Percentiles rank a stretch among this genome's conserved stretches.
phyloP scores from a whole-genome alignment of 164 flowering plant species.

The Magnolia kwangsiensis region DNA sequence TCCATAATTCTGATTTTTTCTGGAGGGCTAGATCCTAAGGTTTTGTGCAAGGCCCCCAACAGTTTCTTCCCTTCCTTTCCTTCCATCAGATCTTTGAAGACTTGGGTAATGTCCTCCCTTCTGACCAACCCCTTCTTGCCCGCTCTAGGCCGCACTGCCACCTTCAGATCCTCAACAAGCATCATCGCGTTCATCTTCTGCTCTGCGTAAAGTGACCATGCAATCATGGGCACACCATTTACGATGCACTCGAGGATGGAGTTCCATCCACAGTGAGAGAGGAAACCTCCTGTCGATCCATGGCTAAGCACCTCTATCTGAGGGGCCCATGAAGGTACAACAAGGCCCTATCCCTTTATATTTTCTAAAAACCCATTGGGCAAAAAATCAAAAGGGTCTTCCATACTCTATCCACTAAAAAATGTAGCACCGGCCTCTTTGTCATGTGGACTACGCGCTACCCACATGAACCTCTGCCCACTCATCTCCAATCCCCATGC shows the following conservation, averaged over 20 bases:
- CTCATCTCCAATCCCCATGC: constrained; percentile 43
- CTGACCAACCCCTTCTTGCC: constrained; percentile 19
- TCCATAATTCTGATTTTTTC: too few species aligned
- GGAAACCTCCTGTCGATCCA: constrained; percentile 35
- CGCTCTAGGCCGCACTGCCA: constrained; percentile 24
- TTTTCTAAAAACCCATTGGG: constrained; percentile 32
- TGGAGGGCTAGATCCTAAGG: too few species aligned
- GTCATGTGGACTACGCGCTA: constrained; percentile 30
- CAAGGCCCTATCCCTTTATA: constrained; percentile 29
- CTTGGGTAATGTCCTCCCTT: constrained; percentile 27
- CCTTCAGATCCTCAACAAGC: constrained; percentile 25
- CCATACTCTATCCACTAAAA: constrained; percentile 12
- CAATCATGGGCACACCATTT: constrained; percentile 38
- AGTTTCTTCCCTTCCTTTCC: constrained; percentile 30
- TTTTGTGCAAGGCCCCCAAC: too few species aligned
- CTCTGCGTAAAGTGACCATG: constrained; percentile 49
- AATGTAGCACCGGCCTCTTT: constrained; percentile 19
- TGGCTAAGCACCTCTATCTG: constrained; percentile 34
- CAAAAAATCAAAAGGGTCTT: constrained; percentile 24
- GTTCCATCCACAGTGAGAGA: constrained; percentile 49
- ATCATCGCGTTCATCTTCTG: constrained; percentile 42
- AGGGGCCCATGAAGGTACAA: constrained; percentile 45
- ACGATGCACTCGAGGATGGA: constrained; percentile 38
- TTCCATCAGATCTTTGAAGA: constrained; percentile 27
- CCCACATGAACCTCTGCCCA: constrained; percentile 41